These are phyloP conservation scores for Fusarium sarcochroum DNA, from an alignment of 2,329 filamentous ascomycete species.

Conservation along the genomic window DNA sequence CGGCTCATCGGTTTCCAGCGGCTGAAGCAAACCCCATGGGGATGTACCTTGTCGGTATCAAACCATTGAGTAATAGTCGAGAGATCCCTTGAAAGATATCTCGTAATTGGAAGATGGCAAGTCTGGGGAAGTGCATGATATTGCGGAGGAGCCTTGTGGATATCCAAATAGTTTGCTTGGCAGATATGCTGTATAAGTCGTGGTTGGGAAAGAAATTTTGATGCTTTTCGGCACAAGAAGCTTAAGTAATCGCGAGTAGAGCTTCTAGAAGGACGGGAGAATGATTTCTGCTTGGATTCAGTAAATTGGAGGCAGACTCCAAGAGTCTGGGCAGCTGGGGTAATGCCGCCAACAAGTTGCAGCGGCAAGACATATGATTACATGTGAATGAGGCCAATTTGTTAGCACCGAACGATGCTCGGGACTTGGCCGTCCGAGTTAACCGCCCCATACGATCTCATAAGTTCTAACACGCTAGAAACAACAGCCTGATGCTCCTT, in stretches of 20 bases:
- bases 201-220: neutral
- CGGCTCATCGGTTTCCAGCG: constrained; percentile 32
- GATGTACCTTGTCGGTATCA: constrained; percentile 20
- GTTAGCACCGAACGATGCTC: neutral
- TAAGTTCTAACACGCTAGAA: neutral
- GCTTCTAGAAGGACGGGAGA: constrained; percentile 27
- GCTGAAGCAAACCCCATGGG: constrained; percentile 33
- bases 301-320: constrained; percentile 10
- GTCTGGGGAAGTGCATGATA: constrained; percentile 37
- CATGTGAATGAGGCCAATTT: neutral
- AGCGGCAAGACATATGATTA: neutral
- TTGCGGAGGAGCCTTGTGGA: neutral
- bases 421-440: constrained; percentile 15
- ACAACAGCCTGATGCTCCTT: too few relatives aligned
- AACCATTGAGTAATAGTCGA: constrained; percentile 39
- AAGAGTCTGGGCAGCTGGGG: neutral
- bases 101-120: constrained; percentile 30
- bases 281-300: constrained; percentile 7
- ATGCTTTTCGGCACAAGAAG: neutral
- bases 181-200: neutral
- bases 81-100: constrained; percentile 17
- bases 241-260: neutral
- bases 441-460: neutral
- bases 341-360: neutral
- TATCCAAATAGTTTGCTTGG: constrained; percentile 12